These are phyloP conservation scores for Fusarium liriodendri DNA, from an alignment of 2,329 filamentous ascomycete species.

Conservation along the genomic window DNA sequence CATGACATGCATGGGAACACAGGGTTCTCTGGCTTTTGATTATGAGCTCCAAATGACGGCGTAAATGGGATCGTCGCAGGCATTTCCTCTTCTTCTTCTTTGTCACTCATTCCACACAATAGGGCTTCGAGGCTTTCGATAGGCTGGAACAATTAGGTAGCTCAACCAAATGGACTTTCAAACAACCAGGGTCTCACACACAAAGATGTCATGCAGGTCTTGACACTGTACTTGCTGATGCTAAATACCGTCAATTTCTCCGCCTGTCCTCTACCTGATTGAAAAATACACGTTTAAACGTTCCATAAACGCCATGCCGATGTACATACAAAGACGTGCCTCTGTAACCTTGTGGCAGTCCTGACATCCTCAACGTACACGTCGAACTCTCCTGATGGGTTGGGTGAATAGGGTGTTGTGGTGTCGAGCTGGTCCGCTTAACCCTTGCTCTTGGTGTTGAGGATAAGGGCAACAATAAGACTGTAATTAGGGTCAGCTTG, in stretches of 20 bases:
- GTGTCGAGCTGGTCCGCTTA: conserved; percentile 45
- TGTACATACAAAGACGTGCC: conserved; percentile 49
- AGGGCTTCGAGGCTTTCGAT: conserved; percentile 19
- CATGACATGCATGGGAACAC: conserved; percentile 16
- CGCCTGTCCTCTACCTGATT: conserved; percentile 44
- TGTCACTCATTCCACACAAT: conserved; percentile 27
- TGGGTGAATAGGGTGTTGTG: conserved; percentile 7
- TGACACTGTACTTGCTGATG: conserved; percentile 22
- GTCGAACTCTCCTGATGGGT: conserved; percentile 8
- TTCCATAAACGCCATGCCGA: conserved; percentile 53
- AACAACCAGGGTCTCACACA: background rate
- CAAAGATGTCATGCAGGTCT: conserved; percentile 13
- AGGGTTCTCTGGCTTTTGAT: conserved; percentile 23
- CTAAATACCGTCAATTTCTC: conserved; percentile 40
- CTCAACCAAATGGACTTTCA: conserved; percentile 24
- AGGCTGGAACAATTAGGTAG: conserved; percentile 32
- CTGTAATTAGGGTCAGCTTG: conserved; percentile 55
- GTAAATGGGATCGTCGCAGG: conserved; percentile 14
- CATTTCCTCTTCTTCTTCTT: conserved; percentile 25
- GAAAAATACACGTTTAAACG: conserved; percentile 49
- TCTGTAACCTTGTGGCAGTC: conserved; percentile 35
- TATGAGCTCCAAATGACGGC: conserved; percentile 15
- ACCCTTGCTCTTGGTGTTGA: conserved; percentile 86
- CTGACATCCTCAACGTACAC: conserved; percentile 26
- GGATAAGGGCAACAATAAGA: conserved; percentile 90